These are phyloP conservation scores for Cercophora sp. DNA, from an alignment of 495 filamentous ascomycete species.

Conservation along the genomic window DNA sequence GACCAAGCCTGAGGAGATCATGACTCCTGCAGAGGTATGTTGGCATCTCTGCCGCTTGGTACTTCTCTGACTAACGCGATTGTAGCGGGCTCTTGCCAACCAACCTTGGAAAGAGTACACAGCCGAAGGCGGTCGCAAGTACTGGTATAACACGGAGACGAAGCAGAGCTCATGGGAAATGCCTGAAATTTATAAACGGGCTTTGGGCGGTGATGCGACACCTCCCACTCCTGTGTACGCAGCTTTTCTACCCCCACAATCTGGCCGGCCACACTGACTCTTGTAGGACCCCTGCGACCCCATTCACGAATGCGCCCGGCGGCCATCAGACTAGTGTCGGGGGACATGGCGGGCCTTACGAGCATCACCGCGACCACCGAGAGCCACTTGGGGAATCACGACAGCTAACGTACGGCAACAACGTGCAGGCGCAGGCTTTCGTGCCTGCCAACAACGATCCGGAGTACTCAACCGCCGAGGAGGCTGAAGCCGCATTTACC, in stretches of 20 bases:
- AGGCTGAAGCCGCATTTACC: slow-evolving; percentile 90
- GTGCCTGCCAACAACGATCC: slow-evolving; percentile 67
- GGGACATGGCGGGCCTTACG: slow-evolving; percentile 26
- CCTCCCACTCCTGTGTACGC: slow-evolving; percentile 62
- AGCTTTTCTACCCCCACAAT: slow-evolving; percentile 15
- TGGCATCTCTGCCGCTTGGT: not conserved
- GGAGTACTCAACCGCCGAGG: slow-evolving; percentile 79
- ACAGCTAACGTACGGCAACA: slow-evolving; percentile 65
- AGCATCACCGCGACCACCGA: slow-evolving; percentile 32
- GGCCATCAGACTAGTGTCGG: slow-evolving; percentile 40
- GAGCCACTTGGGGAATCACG: slow-evolving; percentile 62
- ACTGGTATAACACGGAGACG: slow-evolving; percentile 89
- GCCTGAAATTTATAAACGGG: slow-evolving; percentile 78
- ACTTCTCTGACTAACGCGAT: slow-evolving; percentile 2
- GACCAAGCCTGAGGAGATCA: slow-evolving; percentile 86
- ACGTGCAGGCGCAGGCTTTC: slow-evolving; percentile 58
- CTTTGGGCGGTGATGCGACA: slow-evolving; percentile 45
- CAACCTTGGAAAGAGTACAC: slow-evolving; percentile 94
- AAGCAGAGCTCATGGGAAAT: slow-evolving; percentile 95
- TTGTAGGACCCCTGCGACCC: slow-evolving; percentile 50
- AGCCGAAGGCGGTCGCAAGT: slow-evolving; percentile 78
- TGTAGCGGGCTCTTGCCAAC: slow-evolving; percentile 71
- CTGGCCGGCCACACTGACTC: slow-evolving; percentile 9
- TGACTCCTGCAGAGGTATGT: slow-evolving; percentile 79
- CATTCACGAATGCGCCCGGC: slow-evolving; percentile 61